Evolutionary conservation across 148 eudicot species (phyloP), one percentile per base, ranked within the genome.

Genomic region (Selenicereus undatus): DNA sequence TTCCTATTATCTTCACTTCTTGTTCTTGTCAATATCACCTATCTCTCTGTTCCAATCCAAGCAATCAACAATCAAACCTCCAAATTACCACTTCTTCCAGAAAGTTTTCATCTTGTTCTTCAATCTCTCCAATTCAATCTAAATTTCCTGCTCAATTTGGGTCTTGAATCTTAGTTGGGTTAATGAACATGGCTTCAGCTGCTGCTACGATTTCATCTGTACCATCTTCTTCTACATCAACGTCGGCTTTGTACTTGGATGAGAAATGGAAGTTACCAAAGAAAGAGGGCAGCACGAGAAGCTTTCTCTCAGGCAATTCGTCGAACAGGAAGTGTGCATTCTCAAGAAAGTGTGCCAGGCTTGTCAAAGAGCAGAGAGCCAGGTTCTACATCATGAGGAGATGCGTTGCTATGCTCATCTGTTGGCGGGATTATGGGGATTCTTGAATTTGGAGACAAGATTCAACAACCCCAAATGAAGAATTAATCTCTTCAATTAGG

Each of bases 331-430:
- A 87, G 79, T 91, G 93, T 85, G 81, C 92, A 73, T 91, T 92
- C 69, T 83, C 91, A 2, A 88, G 93, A 50, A 95, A 91, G 85
- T 95, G 97, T 65, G 87, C 94, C 0, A 81, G 87, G 42, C 89
- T 95, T 22, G 97, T 93, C 16, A 90, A 91, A 65, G 92, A 94
- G 73, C 98, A 94, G 60, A 88, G 98, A 27, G 97, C 98, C 12
- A 88, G 91, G 68, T 95, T 93, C 60, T 95, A 95, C 82, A 93
- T 95, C 85, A 88, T 95, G 89, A 78, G 94, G 74, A 86, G 97
- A 1, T 95, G 97, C 76, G 92, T 95, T 76, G 89, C 88, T 58
- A 93, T 94, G 95, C 91, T 94, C 42, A 68, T 91, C 62, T 94
- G 98, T 76, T 94, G 97, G 95, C 87, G 91, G 14, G 95, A 94